Base-by-base conservation (phyloP, 176 grass and related monocot species). In the Puya raimondii region DNA sequence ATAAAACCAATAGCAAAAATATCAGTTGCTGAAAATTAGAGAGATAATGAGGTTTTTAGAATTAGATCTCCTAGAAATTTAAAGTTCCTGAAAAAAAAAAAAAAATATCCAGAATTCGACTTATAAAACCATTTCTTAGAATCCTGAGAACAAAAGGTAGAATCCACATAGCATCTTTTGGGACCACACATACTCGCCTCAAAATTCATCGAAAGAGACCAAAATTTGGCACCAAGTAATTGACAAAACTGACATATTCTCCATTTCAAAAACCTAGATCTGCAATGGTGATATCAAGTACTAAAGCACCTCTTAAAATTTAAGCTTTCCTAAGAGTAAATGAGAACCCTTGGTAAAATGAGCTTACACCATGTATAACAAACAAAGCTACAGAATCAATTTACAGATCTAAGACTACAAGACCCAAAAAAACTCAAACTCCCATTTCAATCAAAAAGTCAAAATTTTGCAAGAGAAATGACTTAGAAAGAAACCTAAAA, bases 211-310 rank as follows among this genome's bases (percentile, higher is more conserved):
- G 10, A 64, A 64, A 51, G 14, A 17, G 11, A 15, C 48, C 70
- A 72, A 72, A 22, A 53, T 63, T 79, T 18, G 47, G 27, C 48
- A 79, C 22, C 63, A 72, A 65, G 47, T 50, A 50, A 51, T 65
- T 79, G 51, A 15, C 61, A 47, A 72, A 56, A 42, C 33, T 42
- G 33, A 42, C 13, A 63, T 71, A 49, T 79, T 64, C 69, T 63
- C 48, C 53, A 53, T 71, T 71, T 56, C 17, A 17, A 51, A 21
- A 72, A 64, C 77, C 68, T 57, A 79, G 77, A 79, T 79, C 77
- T 72, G 20, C 16, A 72, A 22, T 72, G 66, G 21, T 12, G 42
- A 65, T 69, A 79, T 71, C 58, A 71, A 51, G 66, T 58, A 72
- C 20, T 71, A 72, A 64, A 33, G 17, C 20, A 54, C 50, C 25